Base-by-base conservation (phyloP, 192 early-diverging fungal genomes). In the Podila minutissima region DNA sequence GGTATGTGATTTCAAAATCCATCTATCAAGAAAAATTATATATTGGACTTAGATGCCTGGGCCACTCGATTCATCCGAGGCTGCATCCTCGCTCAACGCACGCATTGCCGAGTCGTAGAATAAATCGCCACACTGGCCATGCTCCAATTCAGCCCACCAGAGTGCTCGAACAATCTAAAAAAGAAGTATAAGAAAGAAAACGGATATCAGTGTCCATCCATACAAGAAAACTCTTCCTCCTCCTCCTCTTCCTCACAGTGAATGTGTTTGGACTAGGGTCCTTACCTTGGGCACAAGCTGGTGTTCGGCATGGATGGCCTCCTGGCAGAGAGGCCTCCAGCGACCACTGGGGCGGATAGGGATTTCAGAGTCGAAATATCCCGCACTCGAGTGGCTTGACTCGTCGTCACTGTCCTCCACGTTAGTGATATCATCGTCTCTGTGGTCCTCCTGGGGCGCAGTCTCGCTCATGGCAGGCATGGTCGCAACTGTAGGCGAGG, bases 251-350 rank as follows among this genome's bases (percentile, higher is more conserved):
- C 17, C 53, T 24, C 53, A 55, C 8, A 24, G 53, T n/a, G 20
- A 22, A 26, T 24, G n/a, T n/a, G 53, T 10, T n/a, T 55, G n/a
- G 24, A 55, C n/a, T 2, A 10, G 1, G 22, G 53, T 51, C 19
- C 48, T 38, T 78, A 78, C 75, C 75, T 78, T 78, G 7, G 75
- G 60, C 2, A 78, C 75, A 13, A 71, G 38, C n/a, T 37, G 75
- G 48, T 71, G 75, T 17, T 78, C 75, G 19, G 68, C 75, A 67
- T 78, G 75, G 37, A 78, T 71, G 24, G 75, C 69, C 11, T 66
- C 68, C 32, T 53, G 35, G 13, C 62, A 70, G 7, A 77, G 37
- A 8, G 49, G 26, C 58, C 33, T 65, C 74, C 74, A 77, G 38
- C 66, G 50, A 35, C 67, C 66, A 0, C 29, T 49, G n/a, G 62